Percentiles rank a stretch among this genome's conserved stretches.
Evolutionary conservation across 2,329 filamentous ascomycete species (phyloP).

Genomic region (Xylariaceae sp.): DNA sequence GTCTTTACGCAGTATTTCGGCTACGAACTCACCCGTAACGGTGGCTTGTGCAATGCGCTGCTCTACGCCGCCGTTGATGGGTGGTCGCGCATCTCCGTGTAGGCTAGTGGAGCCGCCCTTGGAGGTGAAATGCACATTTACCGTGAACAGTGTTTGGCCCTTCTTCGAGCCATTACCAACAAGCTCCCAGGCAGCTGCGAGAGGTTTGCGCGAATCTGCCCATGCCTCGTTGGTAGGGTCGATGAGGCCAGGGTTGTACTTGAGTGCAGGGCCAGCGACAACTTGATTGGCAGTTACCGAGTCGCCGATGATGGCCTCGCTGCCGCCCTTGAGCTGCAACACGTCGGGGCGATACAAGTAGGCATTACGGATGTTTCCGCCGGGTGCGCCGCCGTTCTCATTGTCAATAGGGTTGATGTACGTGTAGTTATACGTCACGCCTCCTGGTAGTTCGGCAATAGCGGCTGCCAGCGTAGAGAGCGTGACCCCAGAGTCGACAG

Average conservation of each 20-base stretch:
- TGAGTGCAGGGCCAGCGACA: slow-evolving; percentile 55
- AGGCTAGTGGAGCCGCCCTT: slow-evolving; percentile 63
- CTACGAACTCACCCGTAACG: slow-evolving; percentile 58
- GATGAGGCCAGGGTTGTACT: slow-evolving; percentile 67
- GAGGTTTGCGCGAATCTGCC: slow-evolving; percentile 61
- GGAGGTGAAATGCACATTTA: slow-evolving; percentile 67
- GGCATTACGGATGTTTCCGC: slow-evolving; percentile 69
- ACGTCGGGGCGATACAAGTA: slow-evolving; percentile 65
- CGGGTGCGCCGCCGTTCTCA: slow-evolving; percentile 63
- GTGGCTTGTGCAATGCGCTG: slow-evolving; percentile 56
- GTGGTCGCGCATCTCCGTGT: slow-evolving; percentile 64
- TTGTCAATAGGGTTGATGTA: slow-evolving; percentile 59
- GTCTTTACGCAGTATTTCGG: slow-evolving; percentile 56
- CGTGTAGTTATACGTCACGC: slow-evolving; percentile 56
- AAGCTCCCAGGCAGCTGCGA: slow-evolving; percentile 64
- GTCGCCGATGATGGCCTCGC: slow-evolving; percentile 46
- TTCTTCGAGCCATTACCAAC: slow-evolving; percentile 48
- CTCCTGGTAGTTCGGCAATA: slow-evolving; percentile 45
- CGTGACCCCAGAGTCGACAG: slow-evolving; percentile 55
- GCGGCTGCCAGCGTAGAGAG: slow-evolving; percentile 53
- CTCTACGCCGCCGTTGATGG: slow-evolving; percentile 62
- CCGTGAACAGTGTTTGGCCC: slow-evolving; percentile 57
- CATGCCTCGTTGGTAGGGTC: slow-evolving; percentile 61
- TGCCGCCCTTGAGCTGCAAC: slow-evolving; percentile 55
- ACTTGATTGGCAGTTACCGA: slow-evolving; percentile 56